Conservation (phyloP, 345 rosid species). For the Gossypium bickii region DNA sequence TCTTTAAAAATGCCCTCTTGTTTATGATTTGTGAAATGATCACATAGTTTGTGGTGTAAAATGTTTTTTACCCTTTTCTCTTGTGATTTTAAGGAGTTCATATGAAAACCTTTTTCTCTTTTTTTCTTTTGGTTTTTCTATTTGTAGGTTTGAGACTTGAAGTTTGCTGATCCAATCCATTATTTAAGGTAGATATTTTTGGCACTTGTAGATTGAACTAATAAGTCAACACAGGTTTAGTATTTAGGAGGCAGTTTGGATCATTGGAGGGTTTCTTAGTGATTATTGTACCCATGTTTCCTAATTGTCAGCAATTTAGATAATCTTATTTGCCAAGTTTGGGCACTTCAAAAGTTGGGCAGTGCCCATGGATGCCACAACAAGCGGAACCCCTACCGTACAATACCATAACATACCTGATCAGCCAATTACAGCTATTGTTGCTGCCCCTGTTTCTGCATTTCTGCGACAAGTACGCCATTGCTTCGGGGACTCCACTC, state of each 20-base stretch:
- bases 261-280: slow-evolving; percentile 18
- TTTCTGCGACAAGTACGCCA: slow-evolving; percentile 72
- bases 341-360: slow-evolving; percentile 58
- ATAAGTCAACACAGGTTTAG: not conserved
- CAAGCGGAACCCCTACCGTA: slow-evolving; percentile 65
- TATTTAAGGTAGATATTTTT: slow-evolving; percentile 32
- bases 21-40: slow-evolving; percentile 15
- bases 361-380: slow-evolving; percentile 92
- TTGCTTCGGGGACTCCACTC: slow-evolving; percentile 73
- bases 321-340: slow-evolving; percentile 29
- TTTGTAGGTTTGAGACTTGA: slow-evolving; percentile 50
- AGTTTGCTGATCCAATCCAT: slow-evolving; percentile 37
- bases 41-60: slow-evolving; percentile 11
- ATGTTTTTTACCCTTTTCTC: not conserved
- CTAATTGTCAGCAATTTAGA: slow-evolving; percentile 29
- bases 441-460: slow-evolving; percentile 46
- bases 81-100: slow-evolving; percentile 15
- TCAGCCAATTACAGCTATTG: slow-evolving; percentile 55
- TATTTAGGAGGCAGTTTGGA: slow-evolving; percentile 17
- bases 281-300: slow-evolving; percentile 19
- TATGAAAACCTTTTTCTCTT: slow-evolving; percentile 17
- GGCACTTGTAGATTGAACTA: slow-evolving; percentile 10
- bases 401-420: slow-evolving; percentile 72
- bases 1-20: not conserved
- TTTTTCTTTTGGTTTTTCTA: slow-evolving; percentile 18